Conservation (phyloP, 805 yeast species). For the Wickerhamiella qilinensis region DNA sequence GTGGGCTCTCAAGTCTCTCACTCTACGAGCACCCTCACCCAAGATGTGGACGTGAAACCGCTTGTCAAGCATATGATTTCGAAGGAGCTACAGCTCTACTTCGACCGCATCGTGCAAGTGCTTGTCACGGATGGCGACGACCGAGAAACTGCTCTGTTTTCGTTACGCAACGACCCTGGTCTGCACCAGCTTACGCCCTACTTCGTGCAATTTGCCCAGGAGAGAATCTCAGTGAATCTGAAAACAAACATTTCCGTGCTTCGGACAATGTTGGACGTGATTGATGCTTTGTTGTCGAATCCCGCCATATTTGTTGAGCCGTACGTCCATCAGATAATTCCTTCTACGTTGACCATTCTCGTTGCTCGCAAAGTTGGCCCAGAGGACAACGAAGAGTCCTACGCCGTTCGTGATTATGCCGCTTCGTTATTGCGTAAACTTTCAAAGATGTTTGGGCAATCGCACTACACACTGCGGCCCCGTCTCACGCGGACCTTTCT, state of each 20-base stretch:
- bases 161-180: constrained; percentile 85
- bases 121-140: constrained; percentile 39
- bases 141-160: constrained; percentile 66
- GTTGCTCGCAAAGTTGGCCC: constrained; percentile 78
- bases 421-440: constrained; percentile 68
- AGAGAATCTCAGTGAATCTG: constrained; percentile 78
- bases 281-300: constrained; percentile 70
- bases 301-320: constrained; percentile 83
- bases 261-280: constrained; percentile 75
- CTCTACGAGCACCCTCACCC: constrained; percentile 31
- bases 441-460: constrained; percentile 62
- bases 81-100: constrained; percentile 82
- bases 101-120: constrained; percentile 77
- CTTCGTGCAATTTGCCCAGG: constrained; percentile 90
- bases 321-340: constrained; percentile 90
- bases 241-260: constrained; percentile 46
- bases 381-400: constrained; percentile 23
- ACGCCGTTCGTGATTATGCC: constrained; percentile 75
- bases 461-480: constrained; percentile 80
- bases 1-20: constrained; percentile 71
- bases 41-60: constrained; percentile 59
- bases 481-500: constrained; percentile 84
- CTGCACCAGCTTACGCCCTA: constrained; percentile 93
- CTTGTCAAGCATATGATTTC: constrained; percentile 89
- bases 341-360: constrained; percentile 80